These are phyloP conservation scores for Calonectria crousiana DNA, from an alignment of 2,329 filamentous ascomycete species.

Conservation along the genomic window DNA sequence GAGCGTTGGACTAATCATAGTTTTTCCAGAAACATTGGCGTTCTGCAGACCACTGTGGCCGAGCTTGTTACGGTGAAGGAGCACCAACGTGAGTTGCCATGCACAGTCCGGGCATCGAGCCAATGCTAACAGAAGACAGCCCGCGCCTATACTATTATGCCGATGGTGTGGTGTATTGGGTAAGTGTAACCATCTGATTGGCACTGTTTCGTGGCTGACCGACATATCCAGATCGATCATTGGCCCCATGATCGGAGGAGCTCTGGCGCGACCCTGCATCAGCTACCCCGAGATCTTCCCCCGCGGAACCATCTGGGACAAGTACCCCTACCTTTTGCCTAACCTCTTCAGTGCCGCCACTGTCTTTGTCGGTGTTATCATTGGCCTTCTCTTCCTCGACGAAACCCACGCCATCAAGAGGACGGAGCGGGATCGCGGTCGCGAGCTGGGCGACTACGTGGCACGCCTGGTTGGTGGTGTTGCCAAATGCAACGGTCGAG, in stretches of 20 bases:
- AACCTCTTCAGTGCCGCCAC: constrained; percentile 91
- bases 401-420: constrained; percentile 93
- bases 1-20: constrained; percentile 28
- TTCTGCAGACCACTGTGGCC: constrained; percentile 93
- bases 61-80: constrained; percentile 94
- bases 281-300: constrained; percentile 83
- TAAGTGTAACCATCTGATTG: constrained; percentile 54
- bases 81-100: constrained; percentile 79
- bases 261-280: constrained; percentile 86
- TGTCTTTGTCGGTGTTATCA: constrained; percentile 78
- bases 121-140: constrained; percentile 62
- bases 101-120: neutral
- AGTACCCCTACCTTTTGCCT: constrained; percentile 89
- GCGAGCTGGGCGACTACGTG: constrained; percentile 82
- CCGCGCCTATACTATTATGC: constrained; percentile 97
- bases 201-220: constrained; percentile 38
- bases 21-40: constrained; percentile 83
- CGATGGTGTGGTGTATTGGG: constrained; percentile 97
- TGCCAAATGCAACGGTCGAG: constrained; percentile 47
- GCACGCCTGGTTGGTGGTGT: constrained; percentile 55
- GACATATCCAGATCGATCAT: constrained; percentile 78
- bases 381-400: constrained; percentile 89
- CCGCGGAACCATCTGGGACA: constrained; percentile 82
- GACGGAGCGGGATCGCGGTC: constrained; percentile 78
- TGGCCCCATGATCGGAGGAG: constrained; percentile 90